Evolutionary conservation across 2,329 filamentous ascomycete genomes (phyloP), one percentile per base, ranked within the genome.

Genomic region (Sphaerostilbella broomeana): DNA sequence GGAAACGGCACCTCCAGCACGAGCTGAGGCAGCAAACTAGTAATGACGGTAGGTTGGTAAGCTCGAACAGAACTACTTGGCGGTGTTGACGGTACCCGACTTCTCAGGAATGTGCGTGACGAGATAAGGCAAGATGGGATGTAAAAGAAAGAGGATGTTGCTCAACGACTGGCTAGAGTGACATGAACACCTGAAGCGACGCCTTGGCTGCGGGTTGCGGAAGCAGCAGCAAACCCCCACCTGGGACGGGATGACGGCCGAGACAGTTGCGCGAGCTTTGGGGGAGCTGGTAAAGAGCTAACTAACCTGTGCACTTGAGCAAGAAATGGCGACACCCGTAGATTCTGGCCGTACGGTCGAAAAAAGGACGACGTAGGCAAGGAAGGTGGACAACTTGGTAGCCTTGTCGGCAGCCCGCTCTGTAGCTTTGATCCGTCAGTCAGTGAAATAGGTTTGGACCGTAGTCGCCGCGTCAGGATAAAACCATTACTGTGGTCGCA

Each of bases 211-310:
- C n/a, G 31, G 36, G 43, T 41, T 33, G 35, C 32, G 35, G 52
- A 52, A 47, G 56, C 49, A 51, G 49, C 51, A 56, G 49, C 36
- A 37, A 47, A 44, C 39, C 53, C 55, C 55, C 54, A 59, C 55
- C 49, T 54, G 47, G 51, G 48, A 53, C 51, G 49, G 55, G 51
- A 57, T 56, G 56, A 52, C 47, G 55, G 54, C 47, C 48, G 52
- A 57, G 52, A 53, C 54, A 56, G 51, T 36, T 33, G 41, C 41
- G 40, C 41, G 27, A 36, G 36, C 31, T 39, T 35, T 38, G 31
- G 35, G 41, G 29, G 15, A 21, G 15, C 27, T 31, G 35, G 35
- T 15, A 21, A 32, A 12, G 25, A 30, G 27, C 18, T 19, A 34
- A 30, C 40, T 38, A 33, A 42, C 40, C 40, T 42, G 20, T 21